Conservation (phyloP, 345 rosid genomes). For the Luvunga scandens region DNA sequence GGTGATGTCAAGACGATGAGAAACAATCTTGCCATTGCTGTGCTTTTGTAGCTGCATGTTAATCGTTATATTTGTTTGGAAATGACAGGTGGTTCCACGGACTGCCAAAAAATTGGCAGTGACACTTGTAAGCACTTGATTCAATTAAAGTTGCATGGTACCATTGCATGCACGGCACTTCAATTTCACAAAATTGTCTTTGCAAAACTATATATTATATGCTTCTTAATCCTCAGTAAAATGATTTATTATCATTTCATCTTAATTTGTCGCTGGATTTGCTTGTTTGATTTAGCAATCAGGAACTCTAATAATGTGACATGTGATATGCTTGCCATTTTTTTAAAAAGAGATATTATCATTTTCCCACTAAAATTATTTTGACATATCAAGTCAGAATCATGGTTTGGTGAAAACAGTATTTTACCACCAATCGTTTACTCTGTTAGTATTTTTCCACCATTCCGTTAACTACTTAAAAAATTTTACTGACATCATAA, state of each 20-base stretch:
- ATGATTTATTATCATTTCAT: too few species aligned
- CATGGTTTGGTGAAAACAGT: too few species aligned
- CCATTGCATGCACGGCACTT: not conserved
- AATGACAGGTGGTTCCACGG: conserved; percentile 14
- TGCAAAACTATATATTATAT: not conserved
- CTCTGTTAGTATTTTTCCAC: too few species aligned
- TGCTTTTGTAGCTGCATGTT: conserved; percentile 21
- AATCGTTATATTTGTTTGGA: conserved; percentile 30
- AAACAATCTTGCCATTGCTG: conserved; percentile 21
- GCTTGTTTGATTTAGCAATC: too few species aligned
- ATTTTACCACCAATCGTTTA: too few species aligned
- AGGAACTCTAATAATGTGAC: too few species aligned
- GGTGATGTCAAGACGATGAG: conserved; percentile 8
- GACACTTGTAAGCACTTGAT: conserved; percentile 4
- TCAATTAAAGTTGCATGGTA: not conserved
- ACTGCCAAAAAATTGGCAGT: not conserved
- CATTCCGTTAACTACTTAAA: too few species aligned
- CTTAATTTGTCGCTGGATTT: not conserved
- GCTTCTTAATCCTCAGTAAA: not conserved
- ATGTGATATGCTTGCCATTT: too few species aligned
- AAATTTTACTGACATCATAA: too few species aligned
- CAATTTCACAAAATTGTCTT: not conserved
- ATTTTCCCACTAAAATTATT: too few species aligned
- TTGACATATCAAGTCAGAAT: too few species aligned
- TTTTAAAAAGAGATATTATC: too few species aligned